A percentile compares a stretch with the other conserved stretches of the same genome.
phyloP scores from a whole-genome alignment of 2,329 filamentous ascomycete species.

The Endocalyx cinctus region DNA sequence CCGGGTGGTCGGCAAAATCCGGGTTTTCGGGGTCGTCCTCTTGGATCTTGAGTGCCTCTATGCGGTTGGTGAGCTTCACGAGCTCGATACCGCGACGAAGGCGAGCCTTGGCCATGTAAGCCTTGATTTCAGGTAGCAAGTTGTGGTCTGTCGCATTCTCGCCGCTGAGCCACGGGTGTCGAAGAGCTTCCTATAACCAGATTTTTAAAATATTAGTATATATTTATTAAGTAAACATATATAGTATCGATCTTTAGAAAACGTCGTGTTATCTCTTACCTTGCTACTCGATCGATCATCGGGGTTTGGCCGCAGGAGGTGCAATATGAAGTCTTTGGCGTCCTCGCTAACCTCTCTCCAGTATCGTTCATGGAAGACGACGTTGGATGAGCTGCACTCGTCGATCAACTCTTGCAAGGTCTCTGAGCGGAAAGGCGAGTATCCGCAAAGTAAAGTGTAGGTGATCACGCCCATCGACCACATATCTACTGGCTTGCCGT shows the following conservation, averaged over 20 bases:
- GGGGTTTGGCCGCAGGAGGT: slow-evolving; percentile 74
- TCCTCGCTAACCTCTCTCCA: slow-evolving; percentile 97
- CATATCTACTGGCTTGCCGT: slow-evolving; percentile 98
- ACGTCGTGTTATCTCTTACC: too few species aligned
- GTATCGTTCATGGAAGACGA: slow-evolving; percentile 96
- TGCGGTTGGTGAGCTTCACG: slow-evolving; percentile 92
- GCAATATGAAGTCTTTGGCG: slow-evolving; percentile 89
- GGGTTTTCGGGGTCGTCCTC: slow-evolving; percentile 78
- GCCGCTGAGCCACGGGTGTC: slow-evolving; percentile 85
- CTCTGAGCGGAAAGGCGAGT: slow-evolving; percentile 96
- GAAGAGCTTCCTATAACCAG: slow-evolving; percentile 66
- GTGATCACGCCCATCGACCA: slow-evolving; percentile 99
- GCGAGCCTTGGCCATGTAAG: slow-evolving; percentile 86
- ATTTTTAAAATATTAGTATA: slow-evolving; percentile 2
- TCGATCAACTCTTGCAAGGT: slow-evolving; percentile 90
- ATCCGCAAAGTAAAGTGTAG: slow-evolving; percentile 95
- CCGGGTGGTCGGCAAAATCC: slow-evolving; percentile 62
- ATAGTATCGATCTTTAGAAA: too few species aligned
- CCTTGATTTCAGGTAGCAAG: slow-evolving; percentile 92
- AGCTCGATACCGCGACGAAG: slow-evolving; percentile 92
- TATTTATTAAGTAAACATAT: too few species aligned
- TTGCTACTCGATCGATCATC: slow-evolving; percentile 72
- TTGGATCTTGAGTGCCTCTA: slow-evolving; percentile 88
- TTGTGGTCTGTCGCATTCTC: slow-evolving; percentile 93
- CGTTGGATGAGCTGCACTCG: slow-evolving; percentile 77